Evolutionary conservation across 148 eudicot species (phyloP).

Genomic region (Chenopodium berlandieri): DNA sequence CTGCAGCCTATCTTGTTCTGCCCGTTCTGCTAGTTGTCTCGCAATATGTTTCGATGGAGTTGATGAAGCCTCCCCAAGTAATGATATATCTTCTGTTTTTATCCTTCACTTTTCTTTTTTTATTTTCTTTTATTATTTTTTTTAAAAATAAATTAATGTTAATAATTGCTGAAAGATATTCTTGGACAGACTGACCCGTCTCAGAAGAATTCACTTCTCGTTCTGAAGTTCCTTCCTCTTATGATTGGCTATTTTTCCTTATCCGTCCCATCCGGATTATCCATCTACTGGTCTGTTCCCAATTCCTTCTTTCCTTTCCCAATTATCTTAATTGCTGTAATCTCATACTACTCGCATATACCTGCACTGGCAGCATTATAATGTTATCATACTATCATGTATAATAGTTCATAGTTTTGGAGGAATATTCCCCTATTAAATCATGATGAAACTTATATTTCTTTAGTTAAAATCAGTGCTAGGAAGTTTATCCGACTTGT

Average conservation of each 20-base stretch:
- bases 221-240: conserved; percentile 92
- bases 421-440: not conserved
- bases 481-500: not conserved
- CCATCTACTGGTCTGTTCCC: conserved; percentile 82
- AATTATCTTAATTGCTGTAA: not conserved
- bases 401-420: not conserved
- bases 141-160: too few species aligned
- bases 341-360: not conserved
- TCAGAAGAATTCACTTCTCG: conserved; percentile 90
- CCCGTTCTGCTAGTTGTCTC: conserved; percentile 92
- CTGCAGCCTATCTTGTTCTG: conserved; percentile 91
- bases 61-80: conserved; percentile 99
- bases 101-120: too few species aligned
- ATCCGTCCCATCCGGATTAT: conserved; percentile 96
- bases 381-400: not conserved
- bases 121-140: too few species aligned
- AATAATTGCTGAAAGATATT: conserved; percentile 26
- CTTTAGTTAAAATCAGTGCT: not conserved
- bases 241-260: conserved; percentile 99
- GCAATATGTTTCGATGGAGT: conserved; percentile 91
- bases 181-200: conserved; percentile 82
- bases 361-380: not conserved
- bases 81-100: conserved; percentile 2
- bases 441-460: not conserved
- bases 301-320: conserved; percentile 9